Evolutionary conservation across 202 grass and related monocot species (phyloP).

Genomic region (Dendrocalamus latiflorus): DNA sequence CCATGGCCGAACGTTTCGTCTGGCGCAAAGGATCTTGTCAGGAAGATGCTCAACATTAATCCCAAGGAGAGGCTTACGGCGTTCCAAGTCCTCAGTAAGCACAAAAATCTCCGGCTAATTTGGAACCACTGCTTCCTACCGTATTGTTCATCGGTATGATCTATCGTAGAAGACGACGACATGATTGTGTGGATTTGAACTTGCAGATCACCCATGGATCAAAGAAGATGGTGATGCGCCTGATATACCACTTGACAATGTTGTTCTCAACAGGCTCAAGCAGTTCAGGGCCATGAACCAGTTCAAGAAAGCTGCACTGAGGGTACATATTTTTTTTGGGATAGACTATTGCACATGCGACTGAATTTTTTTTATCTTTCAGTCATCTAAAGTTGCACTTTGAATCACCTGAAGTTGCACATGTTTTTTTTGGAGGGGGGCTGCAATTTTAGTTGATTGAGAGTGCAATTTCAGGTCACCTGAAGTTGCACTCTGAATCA

Average conservation of each 20-base stretch:
- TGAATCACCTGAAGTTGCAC: too few species aligned
- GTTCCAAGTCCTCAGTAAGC: constrained; percentile 87
- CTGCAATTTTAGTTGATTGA: too few species aligned
- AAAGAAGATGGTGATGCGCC: constrained; percentile 86
- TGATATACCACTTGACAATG: constrained; percentile 64
- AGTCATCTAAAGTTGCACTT: too few species aligned
- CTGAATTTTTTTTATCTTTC: too few species aligned
- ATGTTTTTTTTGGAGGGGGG: too few species aligned
- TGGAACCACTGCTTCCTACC: background rate
- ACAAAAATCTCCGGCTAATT: background rate
- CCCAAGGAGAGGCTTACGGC: constrained; percentile 81
- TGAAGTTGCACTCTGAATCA: too few species aligned
- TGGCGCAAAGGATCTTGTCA: constrained; percentile 77
- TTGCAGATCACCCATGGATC: constrained; percentile 76
- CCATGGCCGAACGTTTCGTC: constrained; percentile 80
- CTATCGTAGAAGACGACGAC: background rate
- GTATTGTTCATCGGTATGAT: background rate
- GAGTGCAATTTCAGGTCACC: too few species aligned
- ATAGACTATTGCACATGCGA: too few species aligned
- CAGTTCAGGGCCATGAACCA: constrained; percentile 96
- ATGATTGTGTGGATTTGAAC: background rate
- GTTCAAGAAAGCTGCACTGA: constrained; percentile 90
- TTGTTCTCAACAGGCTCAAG: constrained; percentile 71
- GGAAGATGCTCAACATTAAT: constrained; percentile 75
- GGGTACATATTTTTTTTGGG: constrained; percentile 41